A percentile compares a stretch with the other conserved stretches of the same genome.
Conservation (phyloP, 148 eudicot species). For the Vaccinium vitisidaea region DNA sequence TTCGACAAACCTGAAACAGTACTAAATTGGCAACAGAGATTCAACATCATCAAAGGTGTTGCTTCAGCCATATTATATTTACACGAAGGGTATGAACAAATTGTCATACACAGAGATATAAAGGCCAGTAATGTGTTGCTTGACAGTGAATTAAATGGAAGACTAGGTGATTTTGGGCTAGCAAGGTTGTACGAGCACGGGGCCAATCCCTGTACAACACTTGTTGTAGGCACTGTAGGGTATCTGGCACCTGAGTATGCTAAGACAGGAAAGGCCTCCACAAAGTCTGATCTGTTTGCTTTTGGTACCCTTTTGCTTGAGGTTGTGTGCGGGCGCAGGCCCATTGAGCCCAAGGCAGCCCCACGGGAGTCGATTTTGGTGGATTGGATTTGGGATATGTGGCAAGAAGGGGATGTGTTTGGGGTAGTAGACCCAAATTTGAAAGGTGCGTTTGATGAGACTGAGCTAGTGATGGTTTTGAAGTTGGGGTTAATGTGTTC, state of each 20-base stretch:
- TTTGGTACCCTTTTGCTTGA: constrained; percentile 45
- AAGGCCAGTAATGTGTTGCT: constrained; percentile 66
- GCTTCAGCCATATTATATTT: constrained; percentile 45
- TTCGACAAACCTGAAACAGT: constrained; percentile 17
- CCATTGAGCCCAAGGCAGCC: constrained; percentile 34
- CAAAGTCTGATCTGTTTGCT: constrained; percentile 49
- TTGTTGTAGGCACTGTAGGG: constrained; percentile 60
- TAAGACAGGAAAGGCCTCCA: constrained; percentile 48
- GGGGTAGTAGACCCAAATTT: constrained; percentile 34
- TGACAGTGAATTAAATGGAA: constrained; percentile 53
- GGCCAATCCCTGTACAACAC: constrained; percentile 42
- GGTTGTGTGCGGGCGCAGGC: constrained; percentile 46
- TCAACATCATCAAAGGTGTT: constrained; percentile 47
- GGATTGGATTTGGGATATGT: constrained; percentile 30
- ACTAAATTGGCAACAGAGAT: constrained; percentile 47
- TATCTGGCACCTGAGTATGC: constrained; percentile 57
- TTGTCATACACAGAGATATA: constrained; percentile 56
- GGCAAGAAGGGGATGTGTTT: constrained; percentile 25
- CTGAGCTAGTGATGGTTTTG: constrained; percentile 35
- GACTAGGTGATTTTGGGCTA: constrained; percentile 61
- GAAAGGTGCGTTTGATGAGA: constrained; percentile 20
- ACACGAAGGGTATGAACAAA: constrained; percentile 63
- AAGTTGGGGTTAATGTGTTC: constrained; percentile 45
- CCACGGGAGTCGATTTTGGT: constrained; percentile 32
- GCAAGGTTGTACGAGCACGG: constrained; percentile 61